These are phyloP conservation scores for Conticribra guillardii DNA, from an alignment of 108 stramenopile genomes.

Conservation along the genomic window DNA sequence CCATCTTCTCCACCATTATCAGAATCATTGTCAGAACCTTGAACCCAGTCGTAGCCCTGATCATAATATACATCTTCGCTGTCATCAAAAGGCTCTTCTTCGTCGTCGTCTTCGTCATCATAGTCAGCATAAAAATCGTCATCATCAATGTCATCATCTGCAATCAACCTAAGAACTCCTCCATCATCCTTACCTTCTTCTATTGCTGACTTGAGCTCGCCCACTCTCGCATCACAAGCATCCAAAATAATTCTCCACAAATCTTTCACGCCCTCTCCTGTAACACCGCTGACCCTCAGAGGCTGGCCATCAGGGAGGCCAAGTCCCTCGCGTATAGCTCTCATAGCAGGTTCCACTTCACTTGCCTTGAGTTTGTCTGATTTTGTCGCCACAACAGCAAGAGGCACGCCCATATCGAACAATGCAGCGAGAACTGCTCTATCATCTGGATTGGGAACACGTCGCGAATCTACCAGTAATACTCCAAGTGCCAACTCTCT, in stretches of 20 bases:
- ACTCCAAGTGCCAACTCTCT: slow-evolving; percentile 86
- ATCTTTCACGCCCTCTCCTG: slow-evolving; percentile 75
- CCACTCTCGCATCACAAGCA: slow-evolving; percentile 75
- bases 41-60: slow-evolving; percentile 86
- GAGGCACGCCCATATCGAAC: slow-evolving; percentile 82
- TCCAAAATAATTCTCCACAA: slow-evolving; percentile 86
- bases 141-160: slow-evolving; percentile 26
- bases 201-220: slow-evolving; percentile 56
- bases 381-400: slow-evolving; percentile 91
- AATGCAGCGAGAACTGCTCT: slow-evolving; percentile 83
- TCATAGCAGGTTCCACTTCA: slow-evolving; percentile 52
- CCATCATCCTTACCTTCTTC: slow-evolving; percentile 54
- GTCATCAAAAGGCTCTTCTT: slow-evolving; percentile 51
- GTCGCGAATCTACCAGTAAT: slow-evolving; percentile 88
- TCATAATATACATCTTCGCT: slow-evolving; percentile 68
- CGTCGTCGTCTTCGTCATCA: slow-evolving; percentile 29
- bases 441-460: slow-evolving; percentile 84
- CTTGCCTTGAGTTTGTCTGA: slow-evolving; percentile 81
- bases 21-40: slow-evolving; percentile 46
- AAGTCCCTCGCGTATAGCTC: slow-evolving; percentile 60
- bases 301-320: slow-evolving; percentile 86
- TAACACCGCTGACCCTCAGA: slow-evolving; percentile 68
- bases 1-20: slow-evolving; percentile 27
- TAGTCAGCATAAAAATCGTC: slow-evolving; percentile 35
- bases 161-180: slow-evolving; percentile 33